Evolutionary conservation across 139 green algal genomes (phyloP).

Genomic region (Closterium sp.): DNA sequence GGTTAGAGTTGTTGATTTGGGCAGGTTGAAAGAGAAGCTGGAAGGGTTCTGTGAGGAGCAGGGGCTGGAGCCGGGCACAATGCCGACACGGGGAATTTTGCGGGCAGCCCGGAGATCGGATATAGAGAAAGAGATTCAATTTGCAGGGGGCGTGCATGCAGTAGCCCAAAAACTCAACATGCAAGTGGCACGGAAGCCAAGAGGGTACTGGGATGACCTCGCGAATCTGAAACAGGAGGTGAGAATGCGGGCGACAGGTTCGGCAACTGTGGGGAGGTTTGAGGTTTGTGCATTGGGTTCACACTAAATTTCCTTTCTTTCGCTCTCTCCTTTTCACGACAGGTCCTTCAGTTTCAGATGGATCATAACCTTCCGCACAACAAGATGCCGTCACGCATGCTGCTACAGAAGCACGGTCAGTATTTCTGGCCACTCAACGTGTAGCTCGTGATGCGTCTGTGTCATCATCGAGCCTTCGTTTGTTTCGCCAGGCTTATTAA

Average conservation of each 20-base stretch:
- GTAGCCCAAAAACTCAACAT: neutral
- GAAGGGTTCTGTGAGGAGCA: neutral
- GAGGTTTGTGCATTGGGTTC: no score
- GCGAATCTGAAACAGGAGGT: neutral
- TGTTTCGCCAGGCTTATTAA: no score
- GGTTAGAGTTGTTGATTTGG: neutral
- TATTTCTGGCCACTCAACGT: neutral
- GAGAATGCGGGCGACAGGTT: neutral
- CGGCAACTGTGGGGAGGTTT: no score
- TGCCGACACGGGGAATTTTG: neutral
- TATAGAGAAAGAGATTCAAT: neutral
- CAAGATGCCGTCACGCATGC: neutral
- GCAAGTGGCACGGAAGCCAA: neutral
- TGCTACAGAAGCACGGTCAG: neutral
- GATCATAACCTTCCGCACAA: neutral
- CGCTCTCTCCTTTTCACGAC: neutral
- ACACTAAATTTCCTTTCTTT: no score
- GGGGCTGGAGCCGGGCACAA: neutral
- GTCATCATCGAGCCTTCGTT: no score
- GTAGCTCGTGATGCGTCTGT: no score
- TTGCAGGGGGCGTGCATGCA: neutral
- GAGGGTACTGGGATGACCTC: neutral
- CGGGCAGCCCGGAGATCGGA: neutral
- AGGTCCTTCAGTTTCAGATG: neutral
- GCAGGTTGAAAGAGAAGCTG: neutral